phyloP scores from a whole-genome alignment of 805 yeast species.

The Nakazawaea ernobii region DNA sequence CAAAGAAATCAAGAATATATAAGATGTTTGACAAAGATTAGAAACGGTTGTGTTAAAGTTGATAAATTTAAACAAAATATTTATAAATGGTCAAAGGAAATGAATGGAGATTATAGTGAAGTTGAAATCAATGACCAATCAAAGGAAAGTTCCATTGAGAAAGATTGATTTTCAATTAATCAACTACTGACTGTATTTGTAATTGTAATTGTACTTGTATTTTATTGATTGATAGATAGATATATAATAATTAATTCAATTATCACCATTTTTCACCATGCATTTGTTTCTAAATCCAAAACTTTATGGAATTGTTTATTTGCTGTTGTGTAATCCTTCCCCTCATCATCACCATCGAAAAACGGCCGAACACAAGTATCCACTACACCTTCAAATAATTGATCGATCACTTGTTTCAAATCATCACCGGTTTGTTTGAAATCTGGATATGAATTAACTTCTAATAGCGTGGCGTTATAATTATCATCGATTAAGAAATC shows the following conservation, averaged over 20 bases:
- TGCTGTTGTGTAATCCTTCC: not conserved
- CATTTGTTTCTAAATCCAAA: constrained; percentile 21
- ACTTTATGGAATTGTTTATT: constrained; percentile 30
- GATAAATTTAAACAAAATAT: constrained; percentile 68
- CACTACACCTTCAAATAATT: constrained; percentile 56
- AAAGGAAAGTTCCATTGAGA: not conserved
- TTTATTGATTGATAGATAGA: not conserved
- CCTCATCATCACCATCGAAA: constrained; percentile 20
- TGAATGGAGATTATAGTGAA: constrained; percentile 49
- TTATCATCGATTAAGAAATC: constrained; percentile 73
- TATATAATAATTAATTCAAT: not conserved
- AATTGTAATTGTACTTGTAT: too few species aligned
- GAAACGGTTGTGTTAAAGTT: constrained; percentile 74
- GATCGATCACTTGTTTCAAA: constrained; percentile 59
- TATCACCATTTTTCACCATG: not conserved
- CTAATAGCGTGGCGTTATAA: constrained; percentile 56
- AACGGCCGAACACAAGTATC: constrained; percentile 45
- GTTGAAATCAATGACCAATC: constrained; percentile 19
- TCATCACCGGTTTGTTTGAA: constrained; percentile 91
- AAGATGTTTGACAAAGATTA: constrained; percentile 64
- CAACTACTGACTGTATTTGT: too few species aligned
- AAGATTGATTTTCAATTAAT: too few species aligned
- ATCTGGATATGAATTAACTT: constrained; percentile 93
- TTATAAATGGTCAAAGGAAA: constrained; percentile 80
- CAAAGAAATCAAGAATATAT: constrained; percentile 86